Base-by-base conservation (phyloP, 106 monocot species). In the Alisma plantagoaquatica region DNA sequence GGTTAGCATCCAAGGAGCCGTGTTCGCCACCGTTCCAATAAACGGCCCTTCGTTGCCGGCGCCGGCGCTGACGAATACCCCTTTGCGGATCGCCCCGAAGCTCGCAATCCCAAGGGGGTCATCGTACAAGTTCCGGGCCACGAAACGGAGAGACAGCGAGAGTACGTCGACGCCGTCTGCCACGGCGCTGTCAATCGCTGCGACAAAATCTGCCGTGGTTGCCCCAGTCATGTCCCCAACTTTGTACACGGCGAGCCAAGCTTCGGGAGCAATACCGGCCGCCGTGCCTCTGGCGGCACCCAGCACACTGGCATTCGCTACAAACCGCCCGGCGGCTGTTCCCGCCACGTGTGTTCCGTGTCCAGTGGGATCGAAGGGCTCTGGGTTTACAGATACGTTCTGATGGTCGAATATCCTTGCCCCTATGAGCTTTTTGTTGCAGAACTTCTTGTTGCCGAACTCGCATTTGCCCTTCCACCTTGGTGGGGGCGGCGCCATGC, bases 41-140 rank as follows among this genome's bases (percentile, higher is more conserved):
- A 14, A 50, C 8, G 76, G 76, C 23, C 76, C 76, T 20, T 61
- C 57, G 45, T 77, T 77, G 2, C 77, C 77, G 4, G 72, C 77
- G 31, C 72, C 71, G 72, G 72, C 71, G n/a, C 72, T 27, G 22
- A 72, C 77, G 29, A 77, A 72, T 52, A 77, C 63, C 5, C 77
- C 77, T n/a, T n/a, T n/a, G n/a, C n/a, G n/a, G n/a, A n/a, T n/a
- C n/a, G n/a, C n/a, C n/a, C n/a, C n/a, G n/a, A 22, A 62, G 62
- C 61, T 72, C 57, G n/a, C n/a, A n/a, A n/a, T n/a, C n/a, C n/a
- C n/a, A n/a, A n/a, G n/a, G n/a, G n/a, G n/a, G n/a, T n/a, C n/a
- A n/a, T n/a, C n/a, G n/a, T n/a, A n/a, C n/a, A n/a, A n/a, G n/a
- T n/a, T n/a, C n/a, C n/a, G n/a, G n/a, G n/a, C n/a, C n/a, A n/a